Conservation (phyloP, 768 basidiomycete genomes). For the Boletus rubescentipes region DNA sequence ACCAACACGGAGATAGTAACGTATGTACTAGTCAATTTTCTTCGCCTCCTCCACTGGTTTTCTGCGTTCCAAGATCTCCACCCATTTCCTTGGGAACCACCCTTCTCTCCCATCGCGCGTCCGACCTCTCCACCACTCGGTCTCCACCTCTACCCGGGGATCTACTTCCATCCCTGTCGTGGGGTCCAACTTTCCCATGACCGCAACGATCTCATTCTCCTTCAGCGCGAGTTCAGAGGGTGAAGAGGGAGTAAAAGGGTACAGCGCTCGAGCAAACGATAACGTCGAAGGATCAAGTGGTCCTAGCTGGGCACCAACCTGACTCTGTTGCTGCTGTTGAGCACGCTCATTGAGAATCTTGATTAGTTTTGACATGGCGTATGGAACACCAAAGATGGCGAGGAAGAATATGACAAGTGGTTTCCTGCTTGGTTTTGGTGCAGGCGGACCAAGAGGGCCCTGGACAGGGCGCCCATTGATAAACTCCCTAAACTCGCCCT, state of each 20-base stretch:
- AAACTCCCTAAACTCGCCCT: constrained; percentile 75
- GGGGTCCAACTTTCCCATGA: constrained; percentile 78
- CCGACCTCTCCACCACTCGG: constrained; percentile 94
- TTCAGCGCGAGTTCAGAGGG: constrained; percentile 78
- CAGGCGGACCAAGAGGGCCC: constrained; percentile 38
- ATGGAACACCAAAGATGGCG: constrained; percentile 90
- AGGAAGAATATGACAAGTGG: constrained; percentile 92
- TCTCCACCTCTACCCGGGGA: constrained; percentile 55
- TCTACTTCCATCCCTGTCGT: constrained; percentile 67
- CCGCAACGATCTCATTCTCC: constrained; percentile 91
- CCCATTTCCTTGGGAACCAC: constrained; percentile 94
- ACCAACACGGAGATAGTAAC: not conserved
- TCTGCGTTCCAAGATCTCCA: constrained; percentile 62
- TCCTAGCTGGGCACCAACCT: constrained; percentile 35
- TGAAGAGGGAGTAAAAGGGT: constrained; percentile 71
- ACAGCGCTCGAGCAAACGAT: constrained; percentile 80
- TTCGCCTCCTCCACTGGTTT: constrained; percentile 37
- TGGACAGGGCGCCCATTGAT: constrained; percentile 62
- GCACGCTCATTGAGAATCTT: constrained; percentile 69
- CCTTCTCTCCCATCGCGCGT: constrained; percentile 90
- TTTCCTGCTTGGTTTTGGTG: constrained; percentile 76
- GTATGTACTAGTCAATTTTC: constrained; percentile 37
- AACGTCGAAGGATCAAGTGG: constrained; percentile 78
- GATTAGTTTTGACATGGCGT: constrained; percentile 89
- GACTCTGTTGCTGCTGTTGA: constrained; percentile 44